Percentiles rank a stretch among this genome's conserved stretches.
These are phyloP conservation scores for Sutorius eximius DNA, from an alignment of 1,284 basidiomycete species.

Conservation along the genomic window DNA sequence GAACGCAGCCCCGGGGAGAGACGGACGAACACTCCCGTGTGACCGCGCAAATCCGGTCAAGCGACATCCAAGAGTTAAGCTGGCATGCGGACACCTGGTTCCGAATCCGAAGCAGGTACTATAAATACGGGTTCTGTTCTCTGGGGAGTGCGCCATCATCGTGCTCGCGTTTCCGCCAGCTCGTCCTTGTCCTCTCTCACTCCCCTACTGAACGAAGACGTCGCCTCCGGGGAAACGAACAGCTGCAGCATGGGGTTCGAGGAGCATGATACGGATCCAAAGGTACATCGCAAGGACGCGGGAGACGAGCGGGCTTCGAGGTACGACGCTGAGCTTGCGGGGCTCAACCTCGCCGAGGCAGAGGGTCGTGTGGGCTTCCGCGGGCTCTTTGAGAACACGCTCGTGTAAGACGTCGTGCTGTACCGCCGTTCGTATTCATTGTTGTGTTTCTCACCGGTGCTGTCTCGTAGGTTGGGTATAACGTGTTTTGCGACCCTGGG, in stretches of 20 bases:
- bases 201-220: slow-evolving; percentile 10
- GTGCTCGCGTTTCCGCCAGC: slow-evolving; percentile 6
- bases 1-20: slow-evolving; percentile 81
- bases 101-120: neutral
- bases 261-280: slow-evolving; percentile 4
- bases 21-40: neutral
- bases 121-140: slow-evolving; percentile 17
- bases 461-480: slow-evolving; percentile 28
- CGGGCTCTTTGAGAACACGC: slow-evolving; percentile 32
- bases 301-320: slow-evolving; percentile 1
- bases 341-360: slow-evolving; percentile 12
- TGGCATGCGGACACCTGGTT: neutral
- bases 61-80: neutral
- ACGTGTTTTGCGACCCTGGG: slow-evolving; percentile 35
- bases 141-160: neutral
- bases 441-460: slow-evolving; percentile 4
- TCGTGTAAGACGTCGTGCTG: slow-evolving; percentile 22
- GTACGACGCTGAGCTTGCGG: neutral
- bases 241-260: slow-evolving; percentile 15
- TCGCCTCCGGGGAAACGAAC: neutral
- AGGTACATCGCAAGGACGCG: slow-evolving; percentile 1
- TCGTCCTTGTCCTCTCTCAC: slow-evolving; percentile 18
- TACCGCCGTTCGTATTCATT: too few relatives aligned
- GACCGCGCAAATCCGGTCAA: neutral
- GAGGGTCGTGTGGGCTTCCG: slow-evolving; percentile 29